These are phyloP conservation scores for Ruellia speciosa DNA, from an alignment of 305 asterid species.

Conservation along the genomic window DNA sequence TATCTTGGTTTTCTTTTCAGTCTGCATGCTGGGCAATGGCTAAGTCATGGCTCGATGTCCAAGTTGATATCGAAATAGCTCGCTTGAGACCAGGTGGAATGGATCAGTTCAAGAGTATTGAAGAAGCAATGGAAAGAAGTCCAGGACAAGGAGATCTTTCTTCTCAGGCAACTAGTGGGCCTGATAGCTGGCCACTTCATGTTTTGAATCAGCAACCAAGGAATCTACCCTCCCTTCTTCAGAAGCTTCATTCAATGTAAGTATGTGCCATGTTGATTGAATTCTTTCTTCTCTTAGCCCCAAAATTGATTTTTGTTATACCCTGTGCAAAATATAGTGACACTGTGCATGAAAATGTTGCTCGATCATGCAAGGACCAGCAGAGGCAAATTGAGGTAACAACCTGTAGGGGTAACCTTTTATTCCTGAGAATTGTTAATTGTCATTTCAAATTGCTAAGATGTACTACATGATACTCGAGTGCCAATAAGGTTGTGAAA, in stretches of 20 bases:
- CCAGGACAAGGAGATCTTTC: slow-evolving; percentile 51
- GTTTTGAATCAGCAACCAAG: slow-evolving; percentile 85
- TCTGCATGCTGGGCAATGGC: slow-evolving; percentile 99
- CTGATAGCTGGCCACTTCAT: slow-evolving; percentile 89
- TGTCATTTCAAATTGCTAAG: slow-evolving; percentile 14
- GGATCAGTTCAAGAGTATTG: slow-evolving; percentile 57
- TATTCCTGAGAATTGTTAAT: slow-evolving; percentile 10
- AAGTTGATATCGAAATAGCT: slow-evolving; percentile 70
- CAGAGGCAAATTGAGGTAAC: slow-evolving; percentile 95
- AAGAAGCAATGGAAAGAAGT: slow-evolving; percentile 67
- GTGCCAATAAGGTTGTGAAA: not conserved
- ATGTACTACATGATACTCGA: slow-evolving; percentile 19
- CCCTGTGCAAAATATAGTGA: slow-evolving; percentile 43
- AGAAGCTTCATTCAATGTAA: slow-evolving; percentile 96
- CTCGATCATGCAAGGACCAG: slow-evolving; percentile 96
- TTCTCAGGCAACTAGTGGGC: slow-evolving; percentile 45
- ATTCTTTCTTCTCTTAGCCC: slow-evolving; percentile 19
- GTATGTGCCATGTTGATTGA: slow-evolving; percentile 19
- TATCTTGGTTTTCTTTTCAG: slow-evolving; percentile 43
- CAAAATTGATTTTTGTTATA: slow-evolving; percentile 18
- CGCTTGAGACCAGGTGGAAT: slow-evolving; percentile 52
- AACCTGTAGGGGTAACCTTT: slow-evolving; percentile 6
- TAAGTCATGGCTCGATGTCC: slow-evolving; percentile 93
- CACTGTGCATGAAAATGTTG: slow-evolving; percentile 80
- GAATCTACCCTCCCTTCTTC: slow-evolving; percentile 81